phyloP scores from a whole-genome alignment of 208 protist genomes.

The Acanthamoeba castellanii region DNA sequence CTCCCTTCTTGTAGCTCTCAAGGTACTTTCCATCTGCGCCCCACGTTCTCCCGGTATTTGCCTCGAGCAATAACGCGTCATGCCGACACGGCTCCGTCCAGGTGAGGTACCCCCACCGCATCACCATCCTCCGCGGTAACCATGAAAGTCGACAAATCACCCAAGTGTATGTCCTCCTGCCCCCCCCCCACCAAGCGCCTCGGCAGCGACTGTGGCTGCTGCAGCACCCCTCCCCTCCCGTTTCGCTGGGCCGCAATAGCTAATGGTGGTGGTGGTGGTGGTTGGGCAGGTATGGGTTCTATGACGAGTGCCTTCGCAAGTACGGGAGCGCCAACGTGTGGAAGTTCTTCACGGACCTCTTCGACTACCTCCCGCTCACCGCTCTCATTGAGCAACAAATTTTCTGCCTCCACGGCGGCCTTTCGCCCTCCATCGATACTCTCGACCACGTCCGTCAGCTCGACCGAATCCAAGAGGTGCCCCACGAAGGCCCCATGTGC shows the following conservation, averaged over 20 bases:
- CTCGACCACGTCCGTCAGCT: conserved; percentile 90
- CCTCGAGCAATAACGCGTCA: neutral
- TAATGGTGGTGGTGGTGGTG: neutral
- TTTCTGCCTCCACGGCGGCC: conserved; percentile 99
- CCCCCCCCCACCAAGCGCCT: too few relatives aligned
- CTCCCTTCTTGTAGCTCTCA: conserved; percentile 96
- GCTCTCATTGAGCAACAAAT: conserved; percentile 98
- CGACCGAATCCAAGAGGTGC: conserved; percentile 97
- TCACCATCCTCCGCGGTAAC: conserved; percentile 90
- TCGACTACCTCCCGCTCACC: conserved; percentile 99
- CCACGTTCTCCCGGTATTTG: conserved; percentile 75
- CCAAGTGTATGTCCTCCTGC: conserved; percentile 78
- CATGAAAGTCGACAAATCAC: conserved; percentile 92
- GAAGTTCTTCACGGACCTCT: conserved; percentile 99
- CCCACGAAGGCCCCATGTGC: conserved; percentile 99
- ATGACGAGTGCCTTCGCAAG: conserved; percentile 99
- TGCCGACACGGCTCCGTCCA: neutral
- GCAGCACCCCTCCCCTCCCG: too few relatives aligned
- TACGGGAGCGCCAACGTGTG: conserved; percentile 99
- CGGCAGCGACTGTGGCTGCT: too few relatives aligned
- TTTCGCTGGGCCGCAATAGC: too few relatives aligned
- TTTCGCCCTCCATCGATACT: conserved; percentile 98
- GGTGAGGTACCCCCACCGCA: conserved; percentile 87
- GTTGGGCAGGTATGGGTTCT: conserved; percentile 97
- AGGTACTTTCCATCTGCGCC: conserved; percentile 89